Evolutionary conservation across 768 basidiomycete genomes (phyloP).

Genomic region (Phaeotremella fagi): DNA sequence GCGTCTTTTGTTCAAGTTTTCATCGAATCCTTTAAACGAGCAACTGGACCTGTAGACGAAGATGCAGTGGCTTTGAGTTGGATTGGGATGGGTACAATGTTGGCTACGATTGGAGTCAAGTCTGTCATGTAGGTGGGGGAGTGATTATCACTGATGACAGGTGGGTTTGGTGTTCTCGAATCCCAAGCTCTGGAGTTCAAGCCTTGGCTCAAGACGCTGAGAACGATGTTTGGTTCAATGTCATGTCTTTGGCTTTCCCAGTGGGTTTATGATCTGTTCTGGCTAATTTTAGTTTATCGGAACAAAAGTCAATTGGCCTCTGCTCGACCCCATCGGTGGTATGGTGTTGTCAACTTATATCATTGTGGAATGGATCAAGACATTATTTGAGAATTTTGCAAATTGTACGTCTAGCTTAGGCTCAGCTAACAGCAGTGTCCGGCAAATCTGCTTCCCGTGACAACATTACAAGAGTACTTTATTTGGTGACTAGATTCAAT

Average conservation of each 20-base stretch:
- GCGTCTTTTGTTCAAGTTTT: constrained; percentile 49
- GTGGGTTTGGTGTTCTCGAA: constrained; percentile 46
- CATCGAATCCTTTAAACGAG: constrained; percentile 49
- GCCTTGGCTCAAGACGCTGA: constrained; percentile 52
- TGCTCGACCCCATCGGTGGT: constrained; percentile 51
- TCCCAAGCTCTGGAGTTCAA: constrained; percentile 46
- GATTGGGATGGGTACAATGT: constrained; percentile 48
- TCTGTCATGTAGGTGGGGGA: constrained; percentile 29
- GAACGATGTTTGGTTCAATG: constrained; percentile 51
- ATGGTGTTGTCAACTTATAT: constrained; percentile 49
- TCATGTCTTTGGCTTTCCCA: constrained; percentile 50
- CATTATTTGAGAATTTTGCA: constrained; percentile 48
- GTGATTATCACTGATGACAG: constrained; percentile 11
- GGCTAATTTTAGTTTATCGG: constrained; percentile 37
- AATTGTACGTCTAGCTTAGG: constrained; percentile 40
- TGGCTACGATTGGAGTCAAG: constrained; percentile 49
- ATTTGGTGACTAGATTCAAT: constrained; percentile 50
- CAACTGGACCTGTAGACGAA: constrained; percentile 26
- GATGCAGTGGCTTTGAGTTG: constrained; percentile 31
- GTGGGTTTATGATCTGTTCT: constrained; percentile 6
- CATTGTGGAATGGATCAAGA: constrained; percentile 49
- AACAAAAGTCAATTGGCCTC: constrained; percentile 29
- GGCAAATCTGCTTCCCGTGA: constrained; percentile 36
- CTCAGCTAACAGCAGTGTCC: constrained; percentile 28
- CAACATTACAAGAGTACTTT: constrained; percentile 45